Evolutionary conservation across 257 asterid genomes (phyloP).

Genomic region (Solanum arcanum): DNA sequence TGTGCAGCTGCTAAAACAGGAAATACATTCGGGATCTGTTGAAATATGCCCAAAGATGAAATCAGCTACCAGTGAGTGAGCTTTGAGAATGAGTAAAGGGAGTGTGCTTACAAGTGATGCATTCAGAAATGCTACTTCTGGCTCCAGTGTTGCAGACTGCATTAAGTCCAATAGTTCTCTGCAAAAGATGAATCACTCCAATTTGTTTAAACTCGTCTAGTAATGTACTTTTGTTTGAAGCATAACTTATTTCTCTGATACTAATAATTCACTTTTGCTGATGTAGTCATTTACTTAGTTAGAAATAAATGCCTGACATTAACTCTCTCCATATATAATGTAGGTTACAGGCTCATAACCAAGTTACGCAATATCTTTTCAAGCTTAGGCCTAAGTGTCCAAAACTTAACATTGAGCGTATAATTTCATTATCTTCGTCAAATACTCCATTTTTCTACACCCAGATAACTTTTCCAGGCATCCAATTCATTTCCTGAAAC

Average conservation of each 20-base stretch:
- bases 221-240: neutral
- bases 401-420: neutral
- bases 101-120: conserved; percentile 65
- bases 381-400: neutral
- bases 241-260: neutral
- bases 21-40: conserved; percentile 77
- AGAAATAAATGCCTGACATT: neutral
- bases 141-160: conserved; percentile 78
- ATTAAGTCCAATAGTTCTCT: conserved; percentile 70
- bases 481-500: neutral
- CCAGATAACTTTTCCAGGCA: neutral
- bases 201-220: neutral
- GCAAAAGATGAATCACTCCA: conserved; percentile 4
- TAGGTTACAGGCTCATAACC: neutral
- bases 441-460: neutral
- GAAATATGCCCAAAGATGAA: neutral
- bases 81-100: neutral
- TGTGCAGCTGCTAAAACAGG: conserved; percentile 88
- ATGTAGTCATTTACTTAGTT: neutral
- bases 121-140: conserved; percentile 79
- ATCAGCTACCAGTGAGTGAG: neutral
- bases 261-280: neutral
- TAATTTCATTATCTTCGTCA: neutral
- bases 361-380: neutral
- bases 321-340: neutral